These are phyloP conservation scores for Blastobotrys aristatus DNA, from an alignment of 1,139 yeast species.

Conservation along the genomic window DNA sequence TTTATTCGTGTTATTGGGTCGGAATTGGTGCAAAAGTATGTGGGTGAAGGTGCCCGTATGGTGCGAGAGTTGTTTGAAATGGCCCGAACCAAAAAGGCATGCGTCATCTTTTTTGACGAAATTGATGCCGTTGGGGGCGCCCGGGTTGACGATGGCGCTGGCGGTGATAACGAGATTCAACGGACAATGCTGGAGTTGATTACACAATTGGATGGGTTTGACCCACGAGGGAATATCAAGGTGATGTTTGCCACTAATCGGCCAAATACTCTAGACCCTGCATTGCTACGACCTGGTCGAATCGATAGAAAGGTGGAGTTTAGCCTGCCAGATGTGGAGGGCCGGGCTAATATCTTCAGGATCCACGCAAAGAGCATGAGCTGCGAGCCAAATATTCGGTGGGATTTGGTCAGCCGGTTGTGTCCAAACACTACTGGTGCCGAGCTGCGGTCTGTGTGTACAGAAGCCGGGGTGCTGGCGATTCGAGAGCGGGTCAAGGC, in stretches of 20 bases:
- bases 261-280: conserved; percentile 97
- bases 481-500: conserved; percentile 97
- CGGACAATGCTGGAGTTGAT: conserved; percentile 97
- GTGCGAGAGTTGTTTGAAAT: conserved; percentile 95
- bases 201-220: conserved; percentile 96
- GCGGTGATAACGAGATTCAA: conserved; percentile 98
- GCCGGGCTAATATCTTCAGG: conserved; percentile 94
- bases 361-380: conserved; percentile 96
- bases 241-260: conserved; percentile 99
- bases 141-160: conserved; percentile 98
- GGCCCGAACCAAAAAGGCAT: conserved; percentile 98
- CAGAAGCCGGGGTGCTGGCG: conserved; percentile 99
- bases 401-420: conserved; percentile 95
- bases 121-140: conserved; percentile 99
- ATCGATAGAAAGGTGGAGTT: conserved; percentile 97
- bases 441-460: conserved; percentile 90
- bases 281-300: conserved; percentile 95
- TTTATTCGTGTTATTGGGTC: conserved; percentile 97
- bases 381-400: conserved; percentile 92
- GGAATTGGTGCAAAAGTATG: conserved; percentile 94
- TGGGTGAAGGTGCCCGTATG: conserved; percentile 99
- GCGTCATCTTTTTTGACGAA: conserved; percentile 94
- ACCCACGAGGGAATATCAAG: conserved; percentile 96
- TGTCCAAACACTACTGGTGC: conserved; percentile 99
- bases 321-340: conserved; percentile 92